Evolutionary conservation across 768 basidiomycete genomes (phyloP).

Genomic region (Mycena galopus): DNA sequence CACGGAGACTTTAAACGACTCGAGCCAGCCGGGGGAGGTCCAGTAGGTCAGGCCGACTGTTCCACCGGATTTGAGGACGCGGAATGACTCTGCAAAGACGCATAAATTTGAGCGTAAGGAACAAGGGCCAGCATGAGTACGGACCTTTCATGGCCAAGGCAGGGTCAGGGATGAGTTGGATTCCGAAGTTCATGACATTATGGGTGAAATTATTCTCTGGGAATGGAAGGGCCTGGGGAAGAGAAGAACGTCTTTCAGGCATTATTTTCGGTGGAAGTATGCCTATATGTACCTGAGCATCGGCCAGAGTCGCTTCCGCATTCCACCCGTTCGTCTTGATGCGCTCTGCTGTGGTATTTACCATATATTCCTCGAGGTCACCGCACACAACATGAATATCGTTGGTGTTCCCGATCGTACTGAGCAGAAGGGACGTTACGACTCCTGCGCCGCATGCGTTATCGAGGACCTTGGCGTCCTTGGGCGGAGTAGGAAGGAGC

Average conservation of each 20-base stretch:
- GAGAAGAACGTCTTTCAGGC: too few relatives aligned
- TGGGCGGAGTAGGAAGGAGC: slow-evolving; percentile 24
- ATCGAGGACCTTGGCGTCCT: slow-evolving; percentile 21
- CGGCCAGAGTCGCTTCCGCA: slow-evolving; percentile 18
- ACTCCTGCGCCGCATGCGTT: slow-evolving; percentile 26
- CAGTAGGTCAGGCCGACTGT: too few relatives aligned
- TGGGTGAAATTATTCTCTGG: too few relatives aligned
- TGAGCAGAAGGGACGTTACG: slow-evolving; percentile 12
- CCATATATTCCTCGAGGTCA: slow-evolving; percentile 22
- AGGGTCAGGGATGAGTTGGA: too few relatives aligned
- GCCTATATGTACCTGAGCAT: slow-evolving; percentile 22
- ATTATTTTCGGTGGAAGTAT: too few relatives aligned
- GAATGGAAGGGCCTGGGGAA: too few relatives aligned
- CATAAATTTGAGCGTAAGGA: too few relatives aligned
- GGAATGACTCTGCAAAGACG: slow-evolving; percentile 6
- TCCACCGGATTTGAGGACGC: too few relatives aligned
- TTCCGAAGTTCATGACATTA: too few relatives aligned
- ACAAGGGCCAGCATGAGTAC: neutral
- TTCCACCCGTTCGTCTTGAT: slow-evolving; percentile 28
- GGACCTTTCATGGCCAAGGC: slow-evolving; percentile 23
- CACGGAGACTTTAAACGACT: neutral
- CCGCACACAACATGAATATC: slow-evolving; percentile 18
- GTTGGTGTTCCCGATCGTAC: neutral
- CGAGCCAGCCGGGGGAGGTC: too few relatives aligned
- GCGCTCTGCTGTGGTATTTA: slow-evolving; percentile 1